phyloP scores from a whole-genome alignment of 257 asterid species.

The Lycium ferocissimum region DNA sequence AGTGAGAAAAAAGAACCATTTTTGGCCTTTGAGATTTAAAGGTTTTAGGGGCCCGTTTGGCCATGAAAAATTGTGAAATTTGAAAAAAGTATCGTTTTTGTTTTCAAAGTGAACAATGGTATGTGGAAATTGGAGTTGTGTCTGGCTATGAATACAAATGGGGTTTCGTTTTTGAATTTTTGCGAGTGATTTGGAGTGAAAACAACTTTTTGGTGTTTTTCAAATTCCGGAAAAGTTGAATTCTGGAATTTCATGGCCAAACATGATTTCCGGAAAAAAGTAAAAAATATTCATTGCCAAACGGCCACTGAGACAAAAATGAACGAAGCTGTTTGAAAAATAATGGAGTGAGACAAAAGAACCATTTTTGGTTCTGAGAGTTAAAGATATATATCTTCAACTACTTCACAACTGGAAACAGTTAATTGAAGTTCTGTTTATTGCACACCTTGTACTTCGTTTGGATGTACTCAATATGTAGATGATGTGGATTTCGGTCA shows the following conservation, averaged over 20 bases:
- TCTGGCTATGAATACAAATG: no score
- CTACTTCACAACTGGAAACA: slow-evolving; percentile 4
- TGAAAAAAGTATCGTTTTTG: no score
- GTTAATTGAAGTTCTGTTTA: not conserved
- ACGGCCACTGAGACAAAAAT: not conserved
- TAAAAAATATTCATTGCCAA: no score
- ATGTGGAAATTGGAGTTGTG: no score
- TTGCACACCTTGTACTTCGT: not conserved
- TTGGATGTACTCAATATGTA: not conserved
- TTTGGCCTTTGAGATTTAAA: not conserved
- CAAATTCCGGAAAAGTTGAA: no score
- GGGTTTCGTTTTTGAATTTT: no score
- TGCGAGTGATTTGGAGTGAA: no score
- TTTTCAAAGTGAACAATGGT: no score
- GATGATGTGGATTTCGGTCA: not conserved
- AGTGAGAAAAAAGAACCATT: slow-evolving; percentile 9
- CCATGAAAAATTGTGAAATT: no score
- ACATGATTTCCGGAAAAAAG: no score
- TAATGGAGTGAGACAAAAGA: not conserved
- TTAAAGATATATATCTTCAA: not conserved
- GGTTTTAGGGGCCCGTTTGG: not conserved
- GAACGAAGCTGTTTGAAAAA: not conserved
- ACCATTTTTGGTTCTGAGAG: not conserved
- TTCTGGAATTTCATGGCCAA: no score
- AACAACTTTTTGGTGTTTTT: no score